Base-by-base conservation (phyloP, 1,139 yeast species). In the Diutina mesorugosa region DNA sequence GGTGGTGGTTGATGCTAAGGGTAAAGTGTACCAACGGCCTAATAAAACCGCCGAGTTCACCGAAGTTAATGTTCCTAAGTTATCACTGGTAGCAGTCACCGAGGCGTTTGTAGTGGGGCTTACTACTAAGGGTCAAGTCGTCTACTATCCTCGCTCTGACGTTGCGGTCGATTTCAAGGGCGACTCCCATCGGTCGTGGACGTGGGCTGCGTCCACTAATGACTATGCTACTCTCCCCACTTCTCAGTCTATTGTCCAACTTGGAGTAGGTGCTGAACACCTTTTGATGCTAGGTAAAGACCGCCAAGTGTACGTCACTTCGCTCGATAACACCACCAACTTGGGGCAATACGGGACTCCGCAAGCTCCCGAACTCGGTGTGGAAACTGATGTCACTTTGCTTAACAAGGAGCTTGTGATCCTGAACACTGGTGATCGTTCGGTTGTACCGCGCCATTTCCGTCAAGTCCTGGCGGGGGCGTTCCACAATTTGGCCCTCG, bases 261-360 rank as follows among this genome's bases (percentile, higher is more conserved):
- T 86, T 55, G 71, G 78, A 18, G 70, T 82, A 1, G 99, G 99
- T 10, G 71, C 69, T 16, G 74, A 77, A 56, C 97, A 93, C 68
- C 65, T 90, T 16, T 74, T 88, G 30, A 69, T 87, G 12, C 69
- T 89, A 55, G 77, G 87, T 0, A 72, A 77, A 52, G 66, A 74
- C n/a, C 93, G 95, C 0, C 75, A 82, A 48, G 82, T 88, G 0
- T 87, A 78, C 62, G 74, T 88, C 0, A 76, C 84, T 8, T 78
- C 87, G 14, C 80, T 95, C 0, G 61, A 66, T 28, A 59, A 54
- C 6, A 21, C 30, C 21, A 65, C 14, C 68, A 79, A 69, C 77
- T 85, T 48, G 61, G 98, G 97, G 6, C 98, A 91, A 69, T 88
- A 78, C 68, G 98, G 98, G 14, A 68, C 88, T 26, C 95, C 96